A percentile compares a stretch with the other conserved stretches of the same genome.
Evolutionary conservation across 2,329 filamentous ascomycete genomes (phyloP).

Genomic region (Myotisia sp.): DNA sequence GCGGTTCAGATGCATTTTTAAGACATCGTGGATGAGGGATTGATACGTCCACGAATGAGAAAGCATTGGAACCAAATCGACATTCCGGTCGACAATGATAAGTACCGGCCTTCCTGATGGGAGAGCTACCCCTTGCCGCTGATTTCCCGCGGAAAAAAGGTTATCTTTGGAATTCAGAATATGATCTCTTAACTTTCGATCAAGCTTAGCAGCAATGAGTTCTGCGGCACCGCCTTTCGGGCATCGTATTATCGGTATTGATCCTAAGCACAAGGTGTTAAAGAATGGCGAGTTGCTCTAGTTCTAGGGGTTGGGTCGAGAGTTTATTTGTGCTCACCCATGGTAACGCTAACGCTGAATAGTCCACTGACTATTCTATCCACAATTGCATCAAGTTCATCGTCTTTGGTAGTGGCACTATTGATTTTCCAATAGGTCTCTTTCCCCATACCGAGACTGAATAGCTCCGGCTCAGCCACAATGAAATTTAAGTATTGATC

Average conservation of each 20-base stretch:
- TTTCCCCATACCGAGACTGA: slow-evolving; percentile 84
- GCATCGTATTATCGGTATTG: slow-evolving; percentile 89
- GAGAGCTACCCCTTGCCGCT: slow-evolving; percentile 44
- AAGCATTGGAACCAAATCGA: slow-evolving; percentile 95
- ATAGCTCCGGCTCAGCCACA: slow-evolving; percentile 86
- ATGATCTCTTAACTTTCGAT: slow-evolving; percentile 90
- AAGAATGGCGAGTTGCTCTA: not conserved
- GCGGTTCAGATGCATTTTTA: slow-evolving; percentile 73
- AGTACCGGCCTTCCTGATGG: slow-evolving; percentile 71
- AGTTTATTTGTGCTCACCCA: slow-evolving; percentile 46
- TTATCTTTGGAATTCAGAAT: slow-evolving; percentile 97
- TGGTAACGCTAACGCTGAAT: slow-evolving; percentile 97
- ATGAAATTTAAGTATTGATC: slow-evolving; percentile 98
- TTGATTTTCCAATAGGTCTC: slow-evolving; percentile 95
- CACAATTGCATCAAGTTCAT: slow-evolving; percentile 72
- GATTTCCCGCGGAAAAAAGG: slow-evolving; percentile 56
- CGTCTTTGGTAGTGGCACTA: slow-evolving; percentile 78
- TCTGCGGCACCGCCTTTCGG: slow-evolving; percentile 87
- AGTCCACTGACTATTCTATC: slow-evolving; percentile 88
- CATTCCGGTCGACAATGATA: slow-evolving; percentile 84
- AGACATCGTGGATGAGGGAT: slow-evolving; percentile 65
- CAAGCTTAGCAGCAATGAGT: slow-evolving; percentile 83
- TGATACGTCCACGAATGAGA: slow-evolving; percentile 91
- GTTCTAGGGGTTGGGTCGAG: not conserved
- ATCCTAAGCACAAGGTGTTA: slow-evolving; percentile 36